Base-by-base conservation (phyloP, 495 filamentous ascomycete species). In the Thermothielavioides terrestris region DNA sequence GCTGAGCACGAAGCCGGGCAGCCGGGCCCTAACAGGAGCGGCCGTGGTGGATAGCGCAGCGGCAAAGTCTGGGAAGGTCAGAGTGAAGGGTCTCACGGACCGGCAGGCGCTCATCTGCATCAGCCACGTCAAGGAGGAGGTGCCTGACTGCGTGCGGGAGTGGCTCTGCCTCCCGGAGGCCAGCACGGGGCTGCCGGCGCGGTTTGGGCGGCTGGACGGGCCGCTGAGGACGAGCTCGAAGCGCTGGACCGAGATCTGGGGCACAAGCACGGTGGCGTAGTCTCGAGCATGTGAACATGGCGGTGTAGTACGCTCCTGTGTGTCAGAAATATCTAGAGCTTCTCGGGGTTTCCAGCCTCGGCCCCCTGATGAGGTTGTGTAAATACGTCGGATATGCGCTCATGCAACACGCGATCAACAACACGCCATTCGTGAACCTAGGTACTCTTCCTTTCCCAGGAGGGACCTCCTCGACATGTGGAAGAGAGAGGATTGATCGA, bases 91-190 rank as follows among this genome's bases (percentile, higher is more conserved):
- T 0, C 64, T 94, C 32, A 70, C 70, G 1, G 71, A 82, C 4
- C 58, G 79, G 12, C 90, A 95, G 62, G 88, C 88, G 1, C 67
- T 96, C 50, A 74, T 97, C 12, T 81, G 87, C 34, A 88, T 96
- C 44, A 91, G 87, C 56, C 91, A 97, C 68, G 76, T 87, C n/a
- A 77, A 79, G 42, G 88, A 94, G 55, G 91, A 97, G 64, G 86
- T 96, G 10, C 91, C 91, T 0, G 78, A 81, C 28, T 80, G 78
- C 39, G 77, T 95, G 15, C 68, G 86, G 22, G 75, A 85, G 64
- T 97, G 83, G 79, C 77, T 97, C 37, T 85, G 85, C 46, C 69
- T 95, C 15, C 88, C 88, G 17, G 79, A 77, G 68, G 74, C 76
- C 34, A 79, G 74, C 49, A 74, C 71, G 6, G 75, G 76, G 26